Evolutionary conservation across 768 basidiomycete species (phyloP).

Genomic region (Amanita fuliginea): DNA sequence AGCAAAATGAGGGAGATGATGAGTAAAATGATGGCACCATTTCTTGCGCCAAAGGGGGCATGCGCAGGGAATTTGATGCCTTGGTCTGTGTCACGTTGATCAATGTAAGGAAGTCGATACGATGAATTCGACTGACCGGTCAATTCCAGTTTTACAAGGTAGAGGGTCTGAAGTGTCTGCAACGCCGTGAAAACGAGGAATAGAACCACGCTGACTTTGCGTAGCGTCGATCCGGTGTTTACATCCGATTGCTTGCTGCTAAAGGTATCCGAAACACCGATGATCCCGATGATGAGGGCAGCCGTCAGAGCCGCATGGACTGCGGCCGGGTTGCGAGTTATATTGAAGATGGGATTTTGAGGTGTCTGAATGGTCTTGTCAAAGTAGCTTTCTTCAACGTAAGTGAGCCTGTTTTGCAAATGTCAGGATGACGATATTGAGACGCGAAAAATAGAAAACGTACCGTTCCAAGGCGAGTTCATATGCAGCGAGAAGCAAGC

Average conservation of each 20-base stretch:
- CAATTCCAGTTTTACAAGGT: slow-evolving; percentile 13
- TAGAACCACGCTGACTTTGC: slow-evolving; percentile 22
- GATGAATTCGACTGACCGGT: slow-evolving; percentile 8
- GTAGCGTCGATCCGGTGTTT: slow-evolving; percentile 15
- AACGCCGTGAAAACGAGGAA: slow-evolving; percentile 25
- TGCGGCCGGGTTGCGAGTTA: slow-evolving; percentile 18
- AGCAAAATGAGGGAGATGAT: slow-evolving; percentile 25
- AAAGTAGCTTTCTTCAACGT: background rate
- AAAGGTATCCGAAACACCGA: slow-evolving; percentile 14
- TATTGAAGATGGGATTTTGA: background rate
- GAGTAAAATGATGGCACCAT: slow-evolving; percentile 20
- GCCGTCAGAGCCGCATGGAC: slow-evolving; percentile 19
- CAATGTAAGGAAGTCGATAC: background rate
- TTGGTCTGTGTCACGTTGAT: background rate
- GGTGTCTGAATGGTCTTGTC: background rate
- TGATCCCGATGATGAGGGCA: slow-evolving; percentile 24
- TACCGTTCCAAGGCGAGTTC: slow-evolving; percentile 31
- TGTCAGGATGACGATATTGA: background rate
- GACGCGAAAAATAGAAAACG: background rate
- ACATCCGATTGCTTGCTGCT: slow-evolving; percentile 6
- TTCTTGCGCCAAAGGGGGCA: slow-evolving; percentile 14
- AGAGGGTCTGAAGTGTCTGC: slow-evolving; percentile 20
- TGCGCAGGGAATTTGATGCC: slow-evolving; percentile 1
- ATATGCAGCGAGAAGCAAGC: slow-evolving; percentile 30
- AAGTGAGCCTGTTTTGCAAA: background rate